These are phyloP conservation scores for Gossypium bickii DNA, from an alignment of 345 rosid genomes.

Conservation along the genomic window DNA sequence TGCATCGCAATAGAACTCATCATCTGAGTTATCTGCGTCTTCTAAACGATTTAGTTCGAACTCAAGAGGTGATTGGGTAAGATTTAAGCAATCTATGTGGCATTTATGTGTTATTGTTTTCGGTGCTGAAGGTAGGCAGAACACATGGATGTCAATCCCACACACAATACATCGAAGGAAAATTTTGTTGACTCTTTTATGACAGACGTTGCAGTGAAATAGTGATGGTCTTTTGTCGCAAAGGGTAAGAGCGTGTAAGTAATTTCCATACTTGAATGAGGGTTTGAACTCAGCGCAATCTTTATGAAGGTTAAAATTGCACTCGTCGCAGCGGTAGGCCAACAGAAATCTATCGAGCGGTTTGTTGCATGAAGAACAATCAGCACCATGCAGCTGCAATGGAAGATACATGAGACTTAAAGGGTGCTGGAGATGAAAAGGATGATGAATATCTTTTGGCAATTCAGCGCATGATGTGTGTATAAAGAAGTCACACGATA, in stretches of 20 bases:
- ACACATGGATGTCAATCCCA: not conserved
- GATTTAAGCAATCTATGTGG: not conserved
- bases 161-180: not conserved
- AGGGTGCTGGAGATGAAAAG: not conserved
- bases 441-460: not conserved
- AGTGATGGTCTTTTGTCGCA: too few relatives aligned
- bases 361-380: not conserved
- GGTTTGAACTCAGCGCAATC: not conserved
- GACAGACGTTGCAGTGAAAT: not conserved
- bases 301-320: not conserved
- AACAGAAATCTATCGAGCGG: not conserved
- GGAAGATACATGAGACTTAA: not conserved
- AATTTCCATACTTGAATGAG: not conserved
- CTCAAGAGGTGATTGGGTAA: not conserved
- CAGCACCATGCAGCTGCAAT: too few relatives aligned
- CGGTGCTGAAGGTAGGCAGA: not conserved
- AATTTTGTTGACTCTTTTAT: not conserved
- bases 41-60: not conserved
- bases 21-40: not conserved
- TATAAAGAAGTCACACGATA: too few relatives aligned
- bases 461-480: too few relatives aligned
- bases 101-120: not conserved
- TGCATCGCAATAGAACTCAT: not conserved
- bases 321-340: not conserved
- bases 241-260: not conserved